Conservation (phyloP, 2,329 filamentous ascomycete genomes). For the Curvularia lunata region DNA sequence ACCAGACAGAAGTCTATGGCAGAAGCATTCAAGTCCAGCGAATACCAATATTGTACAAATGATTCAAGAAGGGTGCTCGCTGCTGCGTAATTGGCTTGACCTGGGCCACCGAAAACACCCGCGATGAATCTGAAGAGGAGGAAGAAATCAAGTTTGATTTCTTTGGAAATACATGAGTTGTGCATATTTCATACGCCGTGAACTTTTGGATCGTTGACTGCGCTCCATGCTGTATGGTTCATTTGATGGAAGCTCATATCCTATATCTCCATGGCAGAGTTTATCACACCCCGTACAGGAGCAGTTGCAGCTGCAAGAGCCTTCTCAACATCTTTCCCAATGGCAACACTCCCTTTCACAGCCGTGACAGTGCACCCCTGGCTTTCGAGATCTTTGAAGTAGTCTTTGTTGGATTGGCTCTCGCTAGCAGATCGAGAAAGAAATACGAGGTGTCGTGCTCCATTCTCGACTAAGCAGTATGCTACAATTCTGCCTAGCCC, state of each 20-base stretch:
- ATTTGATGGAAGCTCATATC: background rate
- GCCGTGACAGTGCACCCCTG: too few relatives aligned
- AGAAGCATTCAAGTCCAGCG: too few relatives aligned
- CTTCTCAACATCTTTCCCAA: too few relatives aligned
- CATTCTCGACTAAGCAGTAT: conserved; percentile 26
- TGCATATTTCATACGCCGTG: background rate
- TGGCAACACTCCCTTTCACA: too few relatives aligned
- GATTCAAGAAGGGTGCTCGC: background rate
- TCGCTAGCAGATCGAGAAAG: background rate
- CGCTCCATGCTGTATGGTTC: background rate
- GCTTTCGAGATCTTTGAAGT: too few relatives aligned
- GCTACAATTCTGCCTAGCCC: conserved; percentile 28
- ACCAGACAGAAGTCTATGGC: too few relatives aligned
- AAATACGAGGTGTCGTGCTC: conserved; percentile 14
- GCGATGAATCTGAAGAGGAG: background rate
- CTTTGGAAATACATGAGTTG: background rate
- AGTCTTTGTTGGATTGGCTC: background rate
- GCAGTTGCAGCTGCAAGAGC: too few relatives aligned
- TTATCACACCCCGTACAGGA: too few relatives aligned
- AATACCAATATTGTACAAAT: background rate
- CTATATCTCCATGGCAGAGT: background rate
- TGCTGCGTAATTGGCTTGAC: background rate
- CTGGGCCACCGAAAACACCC: background rate
- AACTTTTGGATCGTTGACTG: background rate
- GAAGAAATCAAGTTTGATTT: background rate